A percentile compares a stretch with the other conserved stretches of the same genome.
These are phyloP conservation scores for Candida mattraensis DNA, from an alignment of 805 yeast species.

Conservation along the genomic window DNA sequence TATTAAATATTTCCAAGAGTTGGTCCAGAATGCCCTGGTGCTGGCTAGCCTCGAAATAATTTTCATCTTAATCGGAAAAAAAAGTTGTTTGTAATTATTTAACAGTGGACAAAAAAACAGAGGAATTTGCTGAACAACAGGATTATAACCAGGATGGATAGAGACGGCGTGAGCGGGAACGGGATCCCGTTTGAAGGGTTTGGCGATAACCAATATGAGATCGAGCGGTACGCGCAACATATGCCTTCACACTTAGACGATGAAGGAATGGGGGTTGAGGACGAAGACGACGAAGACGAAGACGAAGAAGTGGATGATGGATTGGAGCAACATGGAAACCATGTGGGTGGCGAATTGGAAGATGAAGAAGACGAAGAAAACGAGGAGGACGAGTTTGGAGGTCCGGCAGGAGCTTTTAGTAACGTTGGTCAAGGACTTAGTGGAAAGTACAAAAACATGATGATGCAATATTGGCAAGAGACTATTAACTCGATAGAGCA, in stretches of 20 bases:
- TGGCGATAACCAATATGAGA: slow-evolving; percentile 15
- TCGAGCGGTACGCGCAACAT: slow-evolving; percentile 13
- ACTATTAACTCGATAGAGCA: slow-evolving; percentile 87
- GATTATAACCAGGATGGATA: too few species aligned
- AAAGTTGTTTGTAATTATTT: too few species aligned
- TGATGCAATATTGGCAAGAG: slow-evolving; percentile 98
- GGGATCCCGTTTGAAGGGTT: slow-evolving; percentile 22
- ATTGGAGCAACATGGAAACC: slow-evolving; percentile 16
- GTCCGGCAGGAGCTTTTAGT: slow-evolving; percentile 39
- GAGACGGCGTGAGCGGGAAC: slow-evolving; percentile 1
- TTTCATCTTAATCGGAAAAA: too few species aligned
- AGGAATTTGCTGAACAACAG: too few species aligned
- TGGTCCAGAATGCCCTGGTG: too few species aligned
- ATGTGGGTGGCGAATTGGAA: slow-evolving; percentile 15
- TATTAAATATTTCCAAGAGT: too few species aligned
- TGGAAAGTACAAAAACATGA: slow-evolving; percentile 79
- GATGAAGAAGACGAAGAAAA: slow-evolving; percentile 38
- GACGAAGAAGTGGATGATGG: slow-evolving; percentile 27
- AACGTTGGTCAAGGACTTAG: slow-evolving; percentile 92
- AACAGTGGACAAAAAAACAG: too few species aligned
- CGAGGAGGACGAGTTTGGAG: slow-evolving; percentile 39
- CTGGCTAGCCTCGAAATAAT: too few species aligned
- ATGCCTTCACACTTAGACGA: slow-evolving; percentile 14
- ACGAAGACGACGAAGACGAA: slow-evolving; percentile 37
- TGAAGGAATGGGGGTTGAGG: slow-evolving; percentile 22